Base-by-base conservation (phyloP, 2,329 filamentous ascomycete genomes). In the Diaporthe caulivora region DNA sequence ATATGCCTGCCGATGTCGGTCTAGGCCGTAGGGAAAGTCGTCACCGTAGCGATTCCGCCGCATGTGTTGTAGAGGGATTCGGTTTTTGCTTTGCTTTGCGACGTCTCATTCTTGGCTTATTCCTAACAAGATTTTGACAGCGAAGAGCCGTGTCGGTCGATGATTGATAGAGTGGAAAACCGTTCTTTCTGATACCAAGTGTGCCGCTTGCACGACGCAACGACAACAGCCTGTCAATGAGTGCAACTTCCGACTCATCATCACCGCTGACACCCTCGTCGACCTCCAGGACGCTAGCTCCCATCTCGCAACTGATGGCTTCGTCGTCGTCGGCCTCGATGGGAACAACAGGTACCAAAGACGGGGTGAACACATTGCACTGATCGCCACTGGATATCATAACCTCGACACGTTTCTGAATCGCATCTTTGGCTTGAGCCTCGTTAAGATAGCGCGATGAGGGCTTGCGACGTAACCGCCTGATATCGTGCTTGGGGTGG, bases 21-120 rank as follows among this genome's bases (percentile, higher is more conserved):
- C 7, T 49, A 31, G 34, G n/a, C 47, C 15, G 21, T 51, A 31
- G 24, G 24, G 17, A 49, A 40, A 15, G 26, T 26, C 31, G 18
- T 64, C 60, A 49, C 26, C 26, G 42, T 64, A 21, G 26, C 26
- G 60, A 49, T 7, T 49, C 70, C n/a, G 37, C 65, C n/a, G 70
- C 34, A 11, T 65, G 47, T 3, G 60, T 67, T n/a, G 57, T 34
- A 62, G 29, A 77, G 53, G 42, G 73, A 72, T 71, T 76, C 76
- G 31, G 71, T 69, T 75, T 74, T 13, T 73, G 57, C 29, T 72
- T 71, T 21, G 54, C 70, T 72, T 76, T 79, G 60, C 72, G 76
- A 62, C 81, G 77, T 74, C 77, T 80, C 81, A 83, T 83, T 29
- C 81, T 78, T n/a, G 81, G 81, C 51, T 76, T 78, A 72, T 74